phyloP scores from a whole-genome alignment of 306 rosid genomes.

The Pyrus bretschneideri region DNA sequence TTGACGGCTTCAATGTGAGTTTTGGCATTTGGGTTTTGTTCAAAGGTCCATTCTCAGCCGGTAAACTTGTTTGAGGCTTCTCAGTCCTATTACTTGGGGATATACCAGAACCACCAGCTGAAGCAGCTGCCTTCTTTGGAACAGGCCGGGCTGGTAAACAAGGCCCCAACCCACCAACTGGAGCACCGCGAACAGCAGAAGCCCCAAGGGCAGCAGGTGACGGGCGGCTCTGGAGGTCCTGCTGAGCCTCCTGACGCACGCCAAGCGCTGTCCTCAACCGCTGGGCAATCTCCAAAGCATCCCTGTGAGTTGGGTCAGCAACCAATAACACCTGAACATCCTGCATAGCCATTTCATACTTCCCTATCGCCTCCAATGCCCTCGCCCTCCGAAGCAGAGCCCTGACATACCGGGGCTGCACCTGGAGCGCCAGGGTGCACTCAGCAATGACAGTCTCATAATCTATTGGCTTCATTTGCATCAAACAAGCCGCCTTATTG shows the following conservation, averaged over 20 bases:
- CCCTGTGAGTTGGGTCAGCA: slow-evolving; percentile 63
- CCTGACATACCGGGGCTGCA: slow-evolving; percentile 69
- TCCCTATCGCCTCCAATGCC: slow-evolving; percentile 75
- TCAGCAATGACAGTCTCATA: slow-evolving; percentile 79
- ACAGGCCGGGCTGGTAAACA: slow-evolving; percentile 71
- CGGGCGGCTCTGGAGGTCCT: slow-evolving; percentile 97
- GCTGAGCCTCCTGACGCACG: slow-evolving; percentile 80
- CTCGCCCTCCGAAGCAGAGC: slow-evolving; percentile 87
- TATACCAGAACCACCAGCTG: slow-evolving; percentile 28
- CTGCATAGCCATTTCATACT: slow-evolving; percentile 75
- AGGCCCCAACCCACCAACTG: slow-evolving; percentile 81
- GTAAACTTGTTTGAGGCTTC: slow-evolving; percentile 38
- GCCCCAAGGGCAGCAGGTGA: slow-evolving; percentile 99
- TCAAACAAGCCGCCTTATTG: slow-evolving; percentile 86
- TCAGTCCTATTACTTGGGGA: slow-evolving; percentile 45
- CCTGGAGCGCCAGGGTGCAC: slow-evolving; percentile 90
- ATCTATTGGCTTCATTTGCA: slow-evolving; percentile 95
- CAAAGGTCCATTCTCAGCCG: slow-evolving; percentile 58
- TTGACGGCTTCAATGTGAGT: slow-evolving; percentile 60
- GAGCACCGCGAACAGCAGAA: slow-evolving; percentile 92
- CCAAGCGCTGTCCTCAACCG: slow-evolving; percentile 68
- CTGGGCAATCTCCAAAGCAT: slow-evolving; percentile 80
- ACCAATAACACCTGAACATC: slow-evolving; percentile 74
- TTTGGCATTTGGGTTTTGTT: slow-evolving; percentile 47
- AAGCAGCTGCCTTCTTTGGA: slow-evolving; percentile 45